Percentiles rank a stretch among this genome's conserved stretches.
Evolutionary conservation across 2,329 filamentous ascomycete species (phyloP).

Genomic region (Chaetomiaceae sp.): DNA sequence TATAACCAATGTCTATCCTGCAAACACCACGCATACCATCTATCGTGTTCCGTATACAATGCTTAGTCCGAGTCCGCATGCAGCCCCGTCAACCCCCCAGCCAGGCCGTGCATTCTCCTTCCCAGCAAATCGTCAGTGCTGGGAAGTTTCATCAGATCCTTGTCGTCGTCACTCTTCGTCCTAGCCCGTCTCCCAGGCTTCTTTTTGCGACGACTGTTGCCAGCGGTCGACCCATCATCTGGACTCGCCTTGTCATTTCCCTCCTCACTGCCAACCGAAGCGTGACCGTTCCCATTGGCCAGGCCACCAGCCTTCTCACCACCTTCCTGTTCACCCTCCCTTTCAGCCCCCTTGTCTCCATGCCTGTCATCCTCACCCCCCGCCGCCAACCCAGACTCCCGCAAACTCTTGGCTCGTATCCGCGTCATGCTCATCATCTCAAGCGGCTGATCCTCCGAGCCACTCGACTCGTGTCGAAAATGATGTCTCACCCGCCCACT

Average conservation of each 20-base stretch:
- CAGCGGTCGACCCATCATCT: background rate
- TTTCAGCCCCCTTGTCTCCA: background rate
- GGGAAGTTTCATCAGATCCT: constrained; percentile 49
- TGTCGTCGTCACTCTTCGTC: constrained; percentile 36
- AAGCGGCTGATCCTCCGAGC: constrained; percentile 74
- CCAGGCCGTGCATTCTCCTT: constrained; percentile 55
- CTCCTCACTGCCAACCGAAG: constrained; percentile 8
- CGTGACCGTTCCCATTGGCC: background rate
- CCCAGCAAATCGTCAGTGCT: constrained; percentile 56
- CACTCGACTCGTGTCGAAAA: constrained; percentile 58
- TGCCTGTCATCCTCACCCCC: background rate
- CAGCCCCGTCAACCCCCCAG: constrained; percentile 49
- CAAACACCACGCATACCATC: background rate
- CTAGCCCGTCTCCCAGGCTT: constrained; percentile 31
- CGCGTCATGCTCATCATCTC: constrained; percentile 74
- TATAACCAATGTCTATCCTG: no score
- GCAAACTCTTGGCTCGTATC: constrained; percentile 28
- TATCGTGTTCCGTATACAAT: background rate
- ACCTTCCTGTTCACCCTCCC: background rate
- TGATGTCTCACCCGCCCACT: constrained; percentile 40
- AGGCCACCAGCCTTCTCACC: background rate
- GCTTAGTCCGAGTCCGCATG: constrained; percentile 36
- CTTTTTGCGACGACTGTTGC: constrained; percentile 14
- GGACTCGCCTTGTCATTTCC: background rate
- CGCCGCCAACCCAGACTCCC: background rate